Base-by-base conservation (phyloP, 2,329 filamentous ascomycete genomes). In the Raffaelea deltoideospora region DNA sequence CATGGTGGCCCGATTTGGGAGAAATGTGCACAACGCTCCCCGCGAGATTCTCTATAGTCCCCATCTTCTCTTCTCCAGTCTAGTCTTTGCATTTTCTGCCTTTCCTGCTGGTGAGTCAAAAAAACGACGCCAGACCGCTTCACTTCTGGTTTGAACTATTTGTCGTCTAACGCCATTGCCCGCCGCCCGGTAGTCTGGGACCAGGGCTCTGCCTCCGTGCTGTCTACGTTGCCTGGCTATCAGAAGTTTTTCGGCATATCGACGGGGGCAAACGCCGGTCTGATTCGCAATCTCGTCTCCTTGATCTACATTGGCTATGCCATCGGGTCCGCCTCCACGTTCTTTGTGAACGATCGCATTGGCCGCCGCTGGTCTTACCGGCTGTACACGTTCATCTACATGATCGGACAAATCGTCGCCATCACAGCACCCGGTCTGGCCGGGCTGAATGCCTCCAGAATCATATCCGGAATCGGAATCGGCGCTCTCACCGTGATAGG, bases 361-460 rank as follows among this genome's bases (percentile, higher is more conserved):
- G 60, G 60, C 26, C 58, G 60, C 10, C 54, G 57, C 6, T 53
- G 50, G 50, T 56, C 60, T 15, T 51, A 62, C 31, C 50, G 57
- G 6, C 48, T 60, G 15, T 54, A 57, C 21, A 57, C 57, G 2
- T 34, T 49, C 27, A 54, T 63, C 21, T 70, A 68, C 50, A 61
- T 58, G 48, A 39, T 62, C 18, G 61, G 61, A 23, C 59, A 63
- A 40, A 49, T 54, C 15, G 51, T 60, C 37, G 55, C 56, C 34
- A 56, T 55, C 4, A 53, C 33, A 7, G 23, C 39, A n/a, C 34
- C 34, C n/a, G 35, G 38, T n/a, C 30, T 40, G 4, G 21, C 32
- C 4, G 26, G 24, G 5, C 57, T 58, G 40, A 60, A 61, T 33
- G 57, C 51, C 11, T 58, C 53, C 10, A 54, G 60, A 11, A 53